Evolutionary conservation across 2,329 filamentous ascomycete genomes (phyloP).

Genomic region (Xylaria sp.): DNA sequence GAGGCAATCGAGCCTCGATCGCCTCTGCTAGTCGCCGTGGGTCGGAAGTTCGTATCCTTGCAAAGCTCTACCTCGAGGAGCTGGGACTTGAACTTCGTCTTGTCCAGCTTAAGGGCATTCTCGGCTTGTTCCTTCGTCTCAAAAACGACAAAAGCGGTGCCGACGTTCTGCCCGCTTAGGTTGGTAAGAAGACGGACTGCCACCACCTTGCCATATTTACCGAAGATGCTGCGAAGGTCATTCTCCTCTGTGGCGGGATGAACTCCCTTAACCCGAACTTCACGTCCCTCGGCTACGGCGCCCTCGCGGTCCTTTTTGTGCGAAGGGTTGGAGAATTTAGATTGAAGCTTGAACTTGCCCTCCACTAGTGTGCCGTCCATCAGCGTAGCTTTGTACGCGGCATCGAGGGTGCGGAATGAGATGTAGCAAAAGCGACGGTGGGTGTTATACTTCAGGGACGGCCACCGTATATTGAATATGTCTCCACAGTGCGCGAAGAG

Average conservation of each 20-base stretch:
- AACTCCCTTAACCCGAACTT: conserved; percentile 78
- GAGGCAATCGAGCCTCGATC: conserved; percentile 44
- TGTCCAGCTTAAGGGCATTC: conserved; percentile 71
- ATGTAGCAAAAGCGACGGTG: conserved; percentile 95
- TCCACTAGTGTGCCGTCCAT: conserved; percentile 75
- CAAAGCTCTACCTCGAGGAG: conserved; percentile 70
- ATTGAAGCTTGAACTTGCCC: conserved; percentile 70
- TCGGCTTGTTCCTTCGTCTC: conserved; percentile 71
- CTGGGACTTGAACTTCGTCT: conserved; percentile 70
- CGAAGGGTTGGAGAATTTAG: conserved; percentile 83
- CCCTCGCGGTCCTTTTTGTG: conserved; percentile 80
- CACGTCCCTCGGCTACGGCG: conserved; percentile 83
- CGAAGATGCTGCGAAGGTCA: conserved; percentile 74
- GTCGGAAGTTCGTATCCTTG: conserved; percentile 61
- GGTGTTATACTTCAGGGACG: conserved; percentile 86
- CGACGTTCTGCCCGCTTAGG: conserved; percentile 71
- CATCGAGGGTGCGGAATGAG: conserved; percentile 75
- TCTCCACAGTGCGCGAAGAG: conserved; percentile 79
- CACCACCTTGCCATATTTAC: conserved; percentile 76
- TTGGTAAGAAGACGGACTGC: conserved; percentile 73
- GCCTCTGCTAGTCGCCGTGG: conserved; percentile 52
- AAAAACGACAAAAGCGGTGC: conserved; percentile 82
- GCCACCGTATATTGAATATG: conserved; percentile 84
- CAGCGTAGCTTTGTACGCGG: conserved; percentile 72
- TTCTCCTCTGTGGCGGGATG: conserved; percentile 66